A percentile compares a stretch with the other conserved stretches of the same genome.
Evolutionary conservation across 768 basidiomycete genomes (phyloP).

Genomic region (Leccinum longicurvipes): DNA sequence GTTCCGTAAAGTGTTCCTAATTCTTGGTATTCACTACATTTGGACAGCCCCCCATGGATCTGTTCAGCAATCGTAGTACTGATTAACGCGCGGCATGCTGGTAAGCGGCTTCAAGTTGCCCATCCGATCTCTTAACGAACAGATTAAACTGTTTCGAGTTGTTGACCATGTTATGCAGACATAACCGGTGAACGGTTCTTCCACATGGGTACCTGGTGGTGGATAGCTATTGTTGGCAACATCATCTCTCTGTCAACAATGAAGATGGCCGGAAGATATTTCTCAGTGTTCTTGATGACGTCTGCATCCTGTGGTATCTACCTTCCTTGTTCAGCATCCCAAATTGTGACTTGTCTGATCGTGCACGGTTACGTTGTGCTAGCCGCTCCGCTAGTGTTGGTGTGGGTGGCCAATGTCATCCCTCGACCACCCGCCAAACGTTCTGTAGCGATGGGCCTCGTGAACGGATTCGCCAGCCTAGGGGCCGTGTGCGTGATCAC

Average conservation of each 20-base stretch:
- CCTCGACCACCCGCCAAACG: constrained; percentile 57
- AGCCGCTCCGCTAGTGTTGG: constrained; percentile 45
- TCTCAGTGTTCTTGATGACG: constrained; percentile 63
- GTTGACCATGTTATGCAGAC: constrained; percentile 32
- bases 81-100: constrained; percentile 54
- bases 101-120: constrained; percentile 27
- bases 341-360: not conserved
- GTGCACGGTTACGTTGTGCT: not conserved
- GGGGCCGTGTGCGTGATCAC: constrained; percentile 50
- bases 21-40: not conserved
- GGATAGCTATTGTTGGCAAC: constrained; percentile 58
- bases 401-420: constrained; percentile 61
- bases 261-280: constrained; percentile 50
- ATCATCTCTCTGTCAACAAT: constrained; percentile 57
- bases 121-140: not conserved
- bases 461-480: constrained; percentile 56
- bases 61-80: constrained; percentile 47
- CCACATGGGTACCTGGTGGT: constrained; percentile 56
- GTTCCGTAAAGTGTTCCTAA: not conserved
- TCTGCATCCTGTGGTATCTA: constrained; percentile 43
- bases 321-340: not conserved
- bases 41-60: constrained; percentile 58
- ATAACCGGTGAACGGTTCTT: constrained; percentile 63
- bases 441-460: constrained; percentile 56
- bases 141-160: not conserved